phyloP scores from a whole-genome alignment of 257 asterid genomes.

The Buddleja alternifolia region DNA sequence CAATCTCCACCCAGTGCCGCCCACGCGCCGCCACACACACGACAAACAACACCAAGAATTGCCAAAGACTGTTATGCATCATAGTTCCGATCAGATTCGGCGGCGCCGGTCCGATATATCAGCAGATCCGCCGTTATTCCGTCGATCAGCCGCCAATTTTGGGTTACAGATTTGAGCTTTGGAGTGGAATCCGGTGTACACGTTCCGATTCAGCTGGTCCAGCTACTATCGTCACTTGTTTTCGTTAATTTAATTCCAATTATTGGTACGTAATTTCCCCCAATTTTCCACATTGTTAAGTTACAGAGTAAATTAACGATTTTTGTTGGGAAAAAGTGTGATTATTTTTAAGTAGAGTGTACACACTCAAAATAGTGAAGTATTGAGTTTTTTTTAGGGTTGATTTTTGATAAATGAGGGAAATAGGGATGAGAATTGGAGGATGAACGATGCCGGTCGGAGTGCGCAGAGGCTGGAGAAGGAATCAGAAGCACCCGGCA shows the following conservation, averaged over 20 bases:
- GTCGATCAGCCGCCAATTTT: too few species aligned
- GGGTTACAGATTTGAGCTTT: too few species aligned
- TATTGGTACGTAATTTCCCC: constrained; percentile 28
- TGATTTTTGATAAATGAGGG: constrained; percentile 28
- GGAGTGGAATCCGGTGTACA: too few species aligned
- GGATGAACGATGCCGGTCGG: constrained; percentile 91
- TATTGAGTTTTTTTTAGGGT: neutral
- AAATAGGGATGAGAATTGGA: constrained; percentile 51
- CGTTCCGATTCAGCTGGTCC: too few species aligned
- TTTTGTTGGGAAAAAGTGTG: neutral
- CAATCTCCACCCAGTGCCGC: too few species aligned
- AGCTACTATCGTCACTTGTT: constrained; percentile 28
- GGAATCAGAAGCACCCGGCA: constrained; percentile 39
- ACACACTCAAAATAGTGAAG: neutral
- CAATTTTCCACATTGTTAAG: neutral
- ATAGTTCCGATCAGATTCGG: too few species aligned
- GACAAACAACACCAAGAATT: too few species aligned
- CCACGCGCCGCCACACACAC: too few species aligned
- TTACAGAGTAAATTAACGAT: neutral
- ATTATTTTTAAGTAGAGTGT: neutral
- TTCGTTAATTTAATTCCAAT: constrained; percentile 22
- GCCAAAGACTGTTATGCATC: too few species aligned
- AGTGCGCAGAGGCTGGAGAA: constrained; percentile 73
- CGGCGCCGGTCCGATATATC: too few species aligned
- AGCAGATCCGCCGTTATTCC: too few species aligned